These are phyloP conservation scores for Pseudonitzschia multiseries DNA, from an alignment of 108 stramenopile genomes.

Conservation along the genomic window DNA sequence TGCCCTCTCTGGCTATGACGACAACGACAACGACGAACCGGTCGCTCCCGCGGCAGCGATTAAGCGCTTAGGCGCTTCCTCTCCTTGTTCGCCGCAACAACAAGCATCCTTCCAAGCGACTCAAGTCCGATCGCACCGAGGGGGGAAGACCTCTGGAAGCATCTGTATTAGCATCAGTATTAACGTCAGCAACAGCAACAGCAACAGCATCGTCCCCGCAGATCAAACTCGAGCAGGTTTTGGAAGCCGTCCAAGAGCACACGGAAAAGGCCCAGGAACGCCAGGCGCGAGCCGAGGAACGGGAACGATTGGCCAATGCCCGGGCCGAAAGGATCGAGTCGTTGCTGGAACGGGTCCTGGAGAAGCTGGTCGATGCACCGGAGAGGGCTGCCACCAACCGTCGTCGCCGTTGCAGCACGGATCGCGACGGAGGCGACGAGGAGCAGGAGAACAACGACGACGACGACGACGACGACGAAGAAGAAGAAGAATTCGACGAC, in stretches of 20 bases:
- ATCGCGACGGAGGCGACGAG: background rate
- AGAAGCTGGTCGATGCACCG: background rate
- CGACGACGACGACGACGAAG: background rate
- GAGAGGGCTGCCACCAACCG: background rate
- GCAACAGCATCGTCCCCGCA: too few relatives aligned
- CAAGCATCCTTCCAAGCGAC: background rate
- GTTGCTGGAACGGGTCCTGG: background rate
- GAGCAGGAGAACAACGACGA: background rate
- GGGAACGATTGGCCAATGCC: background rate
- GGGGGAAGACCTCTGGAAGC: too few relatives aligned
- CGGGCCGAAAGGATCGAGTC: background rate
- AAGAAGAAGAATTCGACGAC: background rate
- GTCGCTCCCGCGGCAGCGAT: too few relatives aligned
- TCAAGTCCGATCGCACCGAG: background rate
- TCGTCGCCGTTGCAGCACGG: too few relatives aligned
- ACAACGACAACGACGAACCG: too few relatives aligned
- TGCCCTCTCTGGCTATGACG: too few relatives aligned
- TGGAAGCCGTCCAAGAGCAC: background rate
- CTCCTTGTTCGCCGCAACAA: too few relatives aligned
- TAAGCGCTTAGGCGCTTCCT: too few relatives aligned
- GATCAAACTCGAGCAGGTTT: background rate
- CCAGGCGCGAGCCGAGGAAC: background rate
- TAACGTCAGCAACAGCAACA: too few relatives aligned
- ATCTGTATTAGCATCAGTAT: too few relatives aligned
- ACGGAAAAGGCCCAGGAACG: background rate